Evolutionary conservation across 495 filamentous ascomycete genomes (phyloP).

Genomic region (Trichoderma gamsii): DNA sequence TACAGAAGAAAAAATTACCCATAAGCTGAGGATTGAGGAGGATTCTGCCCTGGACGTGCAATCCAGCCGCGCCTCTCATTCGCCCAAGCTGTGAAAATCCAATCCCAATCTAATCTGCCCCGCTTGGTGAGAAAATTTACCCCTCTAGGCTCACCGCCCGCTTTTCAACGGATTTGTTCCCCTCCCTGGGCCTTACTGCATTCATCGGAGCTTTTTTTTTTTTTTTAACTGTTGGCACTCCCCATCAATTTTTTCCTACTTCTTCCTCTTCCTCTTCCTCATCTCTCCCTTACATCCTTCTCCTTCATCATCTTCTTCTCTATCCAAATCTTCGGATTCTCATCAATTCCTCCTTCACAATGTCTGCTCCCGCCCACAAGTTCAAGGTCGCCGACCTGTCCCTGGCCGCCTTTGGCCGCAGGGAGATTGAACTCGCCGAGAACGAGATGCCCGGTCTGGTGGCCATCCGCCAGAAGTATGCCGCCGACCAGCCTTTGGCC

Average conservation of each 20-base stretch:
- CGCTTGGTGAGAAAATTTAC: constrained; percentile 14
- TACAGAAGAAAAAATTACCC: neutral
- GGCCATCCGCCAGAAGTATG: constrained; percentile 88
- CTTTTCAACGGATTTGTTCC: constrained; percentile 2
- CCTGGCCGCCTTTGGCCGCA: constrained; percentile 95
- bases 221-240: constrained; percentile 13
- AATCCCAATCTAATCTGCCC: constrained; percentile 8
- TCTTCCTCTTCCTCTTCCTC: constrained; percentile 20
- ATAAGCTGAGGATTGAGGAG: neutral
- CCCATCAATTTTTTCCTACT: constrained; percentile 16
- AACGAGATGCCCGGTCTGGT: constrained; percentile 98
- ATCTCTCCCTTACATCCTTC: constrained; percentile 1
- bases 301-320: neutral
- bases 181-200: constrained; percentile 17
- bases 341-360: constrained; percentile 29
- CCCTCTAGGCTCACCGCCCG: constrained; percentile 13
- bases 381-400: constrained; percentile 98
- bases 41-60: neutral
- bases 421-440: constrained; percentile 97
- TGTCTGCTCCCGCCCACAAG: constrained; percentile 78
- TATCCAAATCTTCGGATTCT: constrained; percentile 15
- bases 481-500: constrained; percentile 82
- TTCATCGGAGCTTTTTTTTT: constrained; percentile 12
- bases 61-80: constrained; percentile 6
- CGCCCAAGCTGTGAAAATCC: neutral